A percentile compares a stretch with the other conserved stretches of the same genome.
These are phyloP conservation scores for Exsudoporus frostii DNA, from an alignment of 768 basidiomycete genomes.

Conservation along the genomic window DNA sequence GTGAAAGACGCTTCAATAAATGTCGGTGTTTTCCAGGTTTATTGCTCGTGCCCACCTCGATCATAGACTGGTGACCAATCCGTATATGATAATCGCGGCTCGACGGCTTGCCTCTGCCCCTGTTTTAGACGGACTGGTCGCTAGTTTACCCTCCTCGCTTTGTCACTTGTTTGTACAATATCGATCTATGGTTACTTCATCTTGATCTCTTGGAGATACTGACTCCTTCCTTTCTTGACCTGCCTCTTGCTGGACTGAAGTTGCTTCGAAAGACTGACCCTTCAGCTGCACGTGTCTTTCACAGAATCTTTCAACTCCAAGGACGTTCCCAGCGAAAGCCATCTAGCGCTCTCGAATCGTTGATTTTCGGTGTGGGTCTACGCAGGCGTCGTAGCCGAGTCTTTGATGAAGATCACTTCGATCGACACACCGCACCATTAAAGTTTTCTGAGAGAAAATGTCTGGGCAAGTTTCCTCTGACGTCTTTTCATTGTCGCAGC, in stretches of 20 bases:
- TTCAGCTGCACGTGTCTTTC: not conserved
- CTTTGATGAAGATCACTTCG: not conserved
- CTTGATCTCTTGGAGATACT: too few relatives aligned
- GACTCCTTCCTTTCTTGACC: not conserved
- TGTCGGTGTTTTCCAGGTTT: too few relatives aligned
- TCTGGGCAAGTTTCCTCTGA: not conserved
- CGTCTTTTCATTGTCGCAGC: not conserved
- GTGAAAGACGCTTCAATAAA: too few relatives aligned
- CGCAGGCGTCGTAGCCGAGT: not conserved
- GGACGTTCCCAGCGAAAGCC: slow-evolving; percentile 1
- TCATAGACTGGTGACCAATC: too few relatives aligned
- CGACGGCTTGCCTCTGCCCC: too few relatives aligned
- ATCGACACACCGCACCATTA: not conserved
- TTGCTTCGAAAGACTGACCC: slow-evolving; percentile 1
- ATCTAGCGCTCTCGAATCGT: not conserved
- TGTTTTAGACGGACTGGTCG: too few relatives aligned
- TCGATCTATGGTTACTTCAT: too few relatives aligned
- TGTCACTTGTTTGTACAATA: too few relatives aligned
- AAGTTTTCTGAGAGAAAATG: not conserved
- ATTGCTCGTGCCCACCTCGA: too few relatives aligned
- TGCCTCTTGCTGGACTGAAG: not conserved
- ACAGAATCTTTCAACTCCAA: not conserved
- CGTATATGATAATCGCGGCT: too few relatives aligned
- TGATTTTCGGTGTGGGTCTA: slow-evolving; percentile 5
- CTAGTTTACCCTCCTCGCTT: too few relatives aligned